Base-by-base conservation (phyloP, 2,329 filamentous ascomycete species). In the Anthostomella pinea region DNA sequence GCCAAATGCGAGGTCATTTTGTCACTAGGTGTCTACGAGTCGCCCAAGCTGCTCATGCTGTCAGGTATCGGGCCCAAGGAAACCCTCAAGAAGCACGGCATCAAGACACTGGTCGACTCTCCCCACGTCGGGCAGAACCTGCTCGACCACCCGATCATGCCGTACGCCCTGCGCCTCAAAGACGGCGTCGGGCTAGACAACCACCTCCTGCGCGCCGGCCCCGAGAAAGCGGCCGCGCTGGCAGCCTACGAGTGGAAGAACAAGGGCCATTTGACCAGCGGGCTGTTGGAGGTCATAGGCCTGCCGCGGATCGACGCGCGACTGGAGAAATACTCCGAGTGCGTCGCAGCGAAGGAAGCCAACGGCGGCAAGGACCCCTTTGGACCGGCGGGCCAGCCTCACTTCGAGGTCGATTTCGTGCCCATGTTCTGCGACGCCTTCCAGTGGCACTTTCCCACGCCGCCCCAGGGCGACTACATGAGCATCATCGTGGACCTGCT, bases 91-190 rank as follows among this genome's bases (percentile, higher is more conserved):
- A 63, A 65, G 34, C 69, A 75, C 51, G 59, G 65, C n/a, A 83
- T 84, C 44, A 52, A 66, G 2, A 60, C 75, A 1, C 46, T 81
- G 13, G 64, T 70, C 4, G 68, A 83, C 43, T 72, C 77, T 0
- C 73, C 74, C 1, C 77, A 81, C 28, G 79, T 86, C 3, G 81
- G 81, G 5, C 73, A 71, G 39, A 81, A 84, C 59, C 66, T 85
- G 4, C 66, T 80, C 39, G 80, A 85, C 52, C 78, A 80, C 29
- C 74, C 74, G 27, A 73, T 73, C 41, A 66, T 79, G 19, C 66
- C 68, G 1, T 64, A 73, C 33, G 64, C 74, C 10, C 71, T 72
- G 29, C 62, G 68, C 8, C 51, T 70, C 49, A 62, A 66, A 45
- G 61, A 71, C 30, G 58, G 63, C 23, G 60, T 55, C 37, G 58